These are phyloP conservation scores for Backusella macrospora DNA, from an alignment of 192 early-diverging fungal species.

Conservation along the genomic window DNA sequence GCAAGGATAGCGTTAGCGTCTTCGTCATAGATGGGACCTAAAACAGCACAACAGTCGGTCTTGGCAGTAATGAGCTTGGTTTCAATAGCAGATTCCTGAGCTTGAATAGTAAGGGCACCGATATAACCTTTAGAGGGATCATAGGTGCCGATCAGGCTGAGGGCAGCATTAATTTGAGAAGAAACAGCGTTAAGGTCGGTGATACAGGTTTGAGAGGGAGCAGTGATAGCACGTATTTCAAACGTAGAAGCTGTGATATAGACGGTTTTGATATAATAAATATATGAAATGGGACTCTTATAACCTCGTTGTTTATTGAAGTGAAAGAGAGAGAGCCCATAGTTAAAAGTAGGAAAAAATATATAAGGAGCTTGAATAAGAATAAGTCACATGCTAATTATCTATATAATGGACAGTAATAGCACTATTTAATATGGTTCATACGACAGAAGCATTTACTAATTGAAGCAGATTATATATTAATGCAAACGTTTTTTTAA, in stretches of 20 bases:
- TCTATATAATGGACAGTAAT: too few species aligned
- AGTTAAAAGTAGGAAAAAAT: too few species aligned
- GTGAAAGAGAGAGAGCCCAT: too few species aligned
- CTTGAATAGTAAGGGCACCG: neutral
- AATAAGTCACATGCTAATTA: too few species aligned
- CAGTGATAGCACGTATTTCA: conserved; percentile 1
- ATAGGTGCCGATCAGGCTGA: neutral
- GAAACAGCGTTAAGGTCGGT: neutral
- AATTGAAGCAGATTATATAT: neutral
- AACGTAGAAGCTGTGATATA: too few species aligned
- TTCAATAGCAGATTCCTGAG: neutral
- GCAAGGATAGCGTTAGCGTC: neutral
- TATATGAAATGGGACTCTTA: too few species aligned
- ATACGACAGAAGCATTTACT: neutral
- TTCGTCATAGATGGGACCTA: neutral
- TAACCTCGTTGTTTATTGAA: too few species aligned
- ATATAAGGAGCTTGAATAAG: too few species aligned
- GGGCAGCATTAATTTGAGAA: neutral
- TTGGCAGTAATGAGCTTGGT: neutral
- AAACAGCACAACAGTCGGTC: neutral
- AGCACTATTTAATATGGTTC: too few species aligned
- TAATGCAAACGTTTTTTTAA: neutral
- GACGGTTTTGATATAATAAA: too few species aligned
- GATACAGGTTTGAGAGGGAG: neutral
- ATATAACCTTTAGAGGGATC: neutral